A percentile compares a stretch with the other conserved stretches of the same genome.
Evolutionary conservation across 257 asterid genomes (phyloP).

Genomic region (Agastache rugosa): DNA sequence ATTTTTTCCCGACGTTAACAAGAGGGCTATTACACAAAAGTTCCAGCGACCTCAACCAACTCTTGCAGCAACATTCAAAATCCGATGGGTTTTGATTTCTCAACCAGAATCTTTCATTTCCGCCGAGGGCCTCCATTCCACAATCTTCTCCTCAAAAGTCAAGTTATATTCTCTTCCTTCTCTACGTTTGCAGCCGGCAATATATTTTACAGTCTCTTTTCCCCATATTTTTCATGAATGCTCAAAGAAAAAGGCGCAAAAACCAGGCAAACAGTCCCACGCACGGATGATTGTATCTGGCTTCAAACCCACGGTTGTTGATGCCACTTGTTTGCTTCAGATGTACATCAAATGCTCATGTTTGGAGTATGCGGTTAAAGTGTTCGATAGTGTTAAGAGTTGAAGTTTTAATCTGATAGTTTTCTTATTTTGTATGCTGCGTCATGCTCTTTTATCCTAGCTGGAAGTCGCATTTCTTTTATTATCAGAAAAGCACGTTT

Average conservation of each 20-base stretch:
- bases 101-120: too few species aligned
- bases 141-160: background rate
- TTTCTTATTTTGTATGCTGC: too few species aligned
- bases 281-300: background rate
- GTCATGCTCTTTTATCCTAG: too few species aligned
- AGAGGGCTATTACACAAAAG: too few species aligned
- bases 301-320: constrained; percentile 38
- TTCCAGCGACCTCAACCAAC: too few species aligned
- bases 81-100: background rate
- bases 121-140: background rate
- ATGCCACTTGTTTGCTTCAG: constrained; percentile 73
- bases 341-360: constrained; percentile 59
- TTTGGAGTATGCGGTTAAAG: constrained; percentile 54
- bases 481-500: too few species aligned
- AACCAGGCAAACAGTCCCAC: background rate
- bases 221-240: background rate
- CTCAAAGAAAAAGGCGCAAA: background rate
- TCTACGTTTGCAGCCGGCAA: background rate
- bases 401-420: too few species aligned
- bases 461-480: too few species aligned
- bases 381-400: too few species aligned
- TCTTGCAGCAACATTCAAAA: background rate
- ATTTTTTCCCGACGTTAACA: too few species aligned
- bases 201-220: too few species aligned
- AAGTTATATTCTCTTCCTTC: background rate